Base-by-base conservation (phyloP, 2,329 filamentous ascomycete genomes). In the Rhinocladiella mackenziei region DNA sequence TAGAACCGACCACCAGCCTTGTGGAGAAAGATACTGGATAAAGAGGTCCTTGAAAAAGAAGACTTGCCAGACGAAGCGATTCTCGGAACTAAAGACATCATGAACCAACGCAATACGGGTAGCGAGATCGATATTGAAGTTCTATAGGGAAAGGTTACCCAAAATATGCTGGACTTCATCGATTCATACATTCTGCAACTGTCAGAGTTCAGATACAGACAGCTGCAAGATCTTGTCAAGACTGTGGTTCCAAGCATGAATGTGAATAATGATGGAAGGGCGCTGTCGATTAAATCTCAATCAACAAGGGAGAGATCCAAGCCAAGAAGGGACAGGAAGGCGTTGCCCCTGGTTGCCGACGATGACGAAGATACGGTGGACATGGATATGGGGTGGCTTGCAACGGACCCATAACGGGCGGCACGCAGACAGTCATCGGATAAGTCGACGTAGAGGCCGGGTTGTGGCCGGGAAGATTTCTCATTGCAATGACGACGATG, bases 141-240 rank as follows among this genome's bases (percentile, higher is more conserved):
- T 13, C 41, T 34, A n/a, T 34, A 39, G 34, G 11, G 26, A 8
- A 2, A 32, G 13, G 13, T 39, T 9, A 44, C 33, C 3, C 6
- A 14, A 11, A 18, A 31, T 9, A 38, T 44, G 33, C 20, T 14
- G 26, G 26, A 33, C 2, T 39, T 37, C 41, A 44, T 32, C 18
- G 35, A 38, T 17, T 14, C 14, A n/a, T 32, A 38, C 20, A 38
- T 44, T 4, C 13, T 8, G 13, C 18, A 15, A 18, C 10, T 43
- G 17, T 11, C 30, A 15, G 13, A 2, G 10, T 22, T n/a, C 18
- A 35, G 23, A 17, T 35, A 14, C 9, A 18, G 20, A 4, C 13
- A 43, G n/a, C 17, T 43, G 39, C 39, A 43, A 29, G 39, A 17
- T 9, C 11, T 35, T 25, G 13, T 43, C 22, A 13, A 15, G 14